These are phyloP conservation scores for Schwanniomyces polymorphus DNA, from an alignment of 805 yeast genomes.

Conservation along the genomic window DNA sequence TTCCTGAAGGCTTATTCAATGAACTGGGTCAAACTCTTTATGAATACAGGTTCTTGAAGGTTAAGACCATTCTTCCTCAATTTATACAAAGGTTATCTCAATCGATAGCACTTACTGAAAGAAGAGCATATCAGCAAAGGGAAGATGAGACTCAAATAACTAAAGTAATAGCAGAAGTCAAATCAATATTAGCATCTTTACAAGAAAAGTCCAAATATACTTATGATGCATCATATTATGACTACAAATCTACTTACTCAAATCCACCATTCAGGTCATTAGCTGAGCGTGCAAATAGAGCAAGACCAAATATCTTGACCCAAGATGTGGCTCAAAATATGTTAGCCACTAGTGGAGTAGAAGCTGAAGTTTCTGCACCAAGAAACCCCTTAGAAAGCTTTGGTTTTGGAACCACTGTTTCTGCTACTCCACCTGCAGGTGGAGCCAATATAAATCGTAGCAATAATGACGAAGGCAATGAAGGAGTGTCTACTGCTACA, in stretches of 20 bases:
- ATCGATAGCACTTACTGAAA: constrained; percentile 34
- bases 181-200: constrained; percentile 25
- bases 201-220: constrained; percentile 17
- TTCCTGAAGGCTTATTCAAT: constrained; percentile 21
- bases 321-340: constrained; percentile 39
- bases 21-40: constrained; percentile 10
- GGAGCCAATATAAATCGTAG: not conserved
- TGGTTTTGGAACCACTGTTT: constrained; percentile 1
- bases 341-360: constrained; percentile 25
- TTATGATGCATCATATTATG: constrained; percentile 25
- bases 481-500: not conserved
- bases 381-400: constrained; percentile 9
- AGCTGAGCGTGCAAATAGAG: constrained; percentile 29
- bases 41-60: constrained; percentile 21
- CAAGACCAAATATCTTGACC: constrained; percentile 35
- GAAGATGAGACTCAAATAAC: constrained; percentile 24
- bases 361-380: constrained; percentile 13
- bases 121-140: constrained; percentile 36
- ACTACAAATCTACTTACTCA: constrained; percentile 22
- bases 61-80: constrained; percentile 32
- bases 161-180: constrained; percentile 19
- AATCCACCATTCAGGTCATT: constrained; percentile 21
- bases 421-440: not conserved
- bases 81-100: constrained; percentile 35
- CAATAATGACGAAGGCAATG: not conserved